Conservation (phyloP, 1,139 yeast genomes). For the Scheffersomyces titani region DNA sequence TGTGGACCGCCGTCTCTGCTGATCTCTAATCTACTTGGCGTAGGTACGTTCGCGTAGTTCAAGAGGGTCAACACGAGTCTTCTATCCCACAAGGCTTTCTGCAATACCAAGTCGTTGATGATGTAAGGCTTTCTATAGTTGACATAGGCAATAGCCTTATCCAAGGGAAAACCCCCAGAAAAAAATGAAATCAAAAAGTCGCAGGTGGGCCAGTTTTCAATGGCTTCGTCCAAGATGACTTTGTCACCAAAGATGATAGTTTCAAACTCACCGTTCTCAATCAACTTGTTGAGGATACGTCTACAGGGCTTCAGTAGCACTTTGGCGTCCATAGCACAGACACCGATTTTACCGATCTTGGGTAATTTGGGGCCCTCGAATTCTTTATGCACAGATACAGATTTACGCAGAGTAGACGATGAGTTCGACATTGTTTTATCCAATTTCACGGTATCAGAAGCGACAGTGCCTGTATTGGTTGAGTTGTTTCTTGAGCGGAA, state of each 20-base stretch:
- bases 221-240: conserved; percentile 87
- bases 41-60: conserved; percentile 80
- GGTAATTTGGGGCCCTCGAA: conserved; percentile 56
- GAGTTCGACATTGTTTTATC: conserved; percentile 43
- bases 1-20: conserved; percentile 97
- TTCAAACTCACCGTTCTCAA: conserved; percentile 94
- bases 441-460: conserved; percentile 20
- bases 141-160: conserved; percentile 90
- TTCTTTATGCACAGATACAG: conserved; percentile 48
- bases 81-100: conserved; percentile 95
- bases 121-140: conserved; percentile 86
- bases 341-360: conserved; percentile 91
- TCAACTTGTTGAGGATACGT: conserved; percentile 80
- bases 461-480: conserved; percentile 18
- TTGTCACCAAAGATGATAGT: conserved; percentile 97
- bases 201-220: conserved; percentile 99
- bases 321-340: conserved; percentile 98
- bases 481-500: conserved; percentile 23
- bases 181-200: conserved; percentile 92
- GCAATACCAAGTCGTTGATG: conserved; percentile 87
- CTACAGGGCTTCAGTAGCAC: conserved; percentile 96
- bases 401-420: conserved; percentile 38
- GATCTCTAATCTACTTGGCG: conserved; percentile 85
- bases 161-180: conserved; percentile 94
- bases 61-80: conserved; percentile 82